phyloP scores from a whole-genome alignment of 257 asterid genomes.

The Rauvolfia tetraphylla region DNA sequence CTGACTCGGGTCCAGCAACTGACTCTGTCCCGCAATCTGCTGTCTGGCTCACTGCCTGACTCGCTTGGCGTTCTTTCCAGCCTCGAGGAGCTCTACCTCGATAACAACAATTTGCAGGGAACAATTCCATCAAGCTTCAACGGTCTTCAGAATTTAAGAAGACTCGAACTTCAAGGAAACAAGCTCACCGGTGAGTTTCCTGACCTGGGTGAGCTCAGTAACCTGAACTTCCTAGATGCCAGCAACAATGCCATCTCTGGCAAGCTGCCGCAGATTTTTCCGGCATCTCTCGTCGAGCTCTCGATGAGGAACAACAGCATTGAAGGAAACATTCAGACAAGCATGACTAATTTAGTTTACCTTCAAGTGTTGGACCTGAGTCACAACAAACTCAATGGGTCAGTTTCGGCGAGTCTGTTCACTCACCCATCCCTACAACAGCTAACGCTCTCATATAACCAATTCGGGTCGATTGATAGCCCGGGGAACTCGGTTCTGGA shows the following conservation, averaged over 20 bases:
- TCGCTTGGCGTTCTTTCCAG: constrained; percentile 41
- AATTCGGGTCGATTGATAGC: constrained; percentile 44
- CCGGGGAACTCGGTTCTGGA: constrained; percentile 39
- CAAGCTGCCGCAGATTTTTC: constrained; percentile 42
- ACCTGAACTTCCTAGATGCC: constrained; percentile 50
- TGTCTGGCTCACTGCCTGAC: constrained; percentile 51
- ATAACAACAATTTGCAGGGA: constrained; percentile 53
- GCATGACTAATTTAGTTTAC: constrained; percentile 17
- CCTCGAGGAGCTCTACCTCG: constrained; percentile 57
- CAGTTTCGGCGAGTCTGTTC: constrained; percentile 62
- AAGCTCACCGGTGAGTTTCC: constrained; percentile 47
- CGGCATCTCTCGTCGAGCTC: constrained; percentile 47
- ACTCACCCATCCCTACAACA: constrained; percentile 70
- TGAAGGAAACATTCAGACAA: constrained; percentile 46
- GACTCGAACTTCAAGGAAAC: constrained; percentile 75
- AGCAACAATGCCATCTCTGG: constrained; percentile 77
- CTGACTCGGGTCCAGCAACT: constrained; percentile 45
- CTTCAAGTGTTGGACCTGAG: constrained; percentile 76
- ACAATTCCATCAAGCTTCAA: constrained; percentile 42
- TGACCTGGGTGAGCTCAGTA: constrained; percentile 43
- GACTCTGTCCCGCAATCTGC: constrained; percentile 51
- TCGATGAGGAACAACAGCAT: constrained; percentile 53
- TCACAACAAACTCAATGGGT: constrained; percentile 61
- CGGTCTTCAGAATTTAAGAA: constrained; percentile 46
- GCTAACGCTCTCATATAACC: constrained; percentile 54